Base-by-base conservation (phyloP, 1,284 basidiomycete genomes). In the Heterobasidion irregulare region DNA sequence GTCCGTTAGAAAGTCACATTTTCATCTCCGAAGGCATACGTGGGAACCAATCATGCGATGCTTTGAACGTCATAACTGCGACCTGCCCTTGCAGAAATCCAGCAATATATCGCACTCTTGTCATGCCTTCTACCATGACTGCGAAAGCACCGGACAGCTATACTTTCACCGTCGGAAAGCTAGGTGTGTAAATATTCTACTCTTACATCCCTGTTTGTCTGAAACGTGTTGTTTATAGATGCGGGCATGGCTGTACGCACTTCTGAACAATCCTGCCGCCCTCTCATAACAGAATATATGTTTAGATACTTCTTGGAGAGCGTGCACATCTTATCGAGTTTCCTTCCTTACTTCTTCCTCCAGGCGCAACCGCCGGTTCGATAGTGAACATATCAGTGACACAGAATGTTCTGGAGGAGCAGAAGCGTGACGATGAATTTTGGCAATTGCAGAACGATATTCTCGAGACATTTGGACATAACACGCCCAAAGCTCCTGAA, bases 281-380 rank as follows among this genome's bases (percentile, higher is more conserved):
- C 43, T 44, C 52, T 53, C 26, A 19, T 33, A 12, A 36, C 49
- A 18, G 36, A 43, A 57, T 53, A 50, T 47, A 51, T 45, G 47
- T 47, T 49, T 67, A 92, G 90, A 95, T 95, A 61, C 80, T 96
- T 8, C 81, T 96, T 5, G 93, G 93, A 7, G 92, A 94, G 67
- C 82, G 92, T 47, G 93, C 93, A 6, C 94, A 97, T 66, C 78
- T 96, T 38, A 95, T 98, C 65, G 94, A 98, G 70, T 98, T 98
- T 68, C 94, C 94, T 1, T 97, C 94, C 0, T 77, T 98, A 32
- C 79, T 98, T 1, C 75, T 98, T 10, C 94, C 94, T 2, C 89
- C 93, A 0, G 94, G 93, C 15, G 86, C 92, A 1, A 85, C 89
- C 3, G 84, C 94, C 0, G 94, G 94, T 8, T 96, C 93, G n/a